Evolutionary conservation across 1,284 basidiomycete genomes (phyloP), one percentile per base, ranked within the genome.

Genomic region (Amylostereum areolatum): DNA sequence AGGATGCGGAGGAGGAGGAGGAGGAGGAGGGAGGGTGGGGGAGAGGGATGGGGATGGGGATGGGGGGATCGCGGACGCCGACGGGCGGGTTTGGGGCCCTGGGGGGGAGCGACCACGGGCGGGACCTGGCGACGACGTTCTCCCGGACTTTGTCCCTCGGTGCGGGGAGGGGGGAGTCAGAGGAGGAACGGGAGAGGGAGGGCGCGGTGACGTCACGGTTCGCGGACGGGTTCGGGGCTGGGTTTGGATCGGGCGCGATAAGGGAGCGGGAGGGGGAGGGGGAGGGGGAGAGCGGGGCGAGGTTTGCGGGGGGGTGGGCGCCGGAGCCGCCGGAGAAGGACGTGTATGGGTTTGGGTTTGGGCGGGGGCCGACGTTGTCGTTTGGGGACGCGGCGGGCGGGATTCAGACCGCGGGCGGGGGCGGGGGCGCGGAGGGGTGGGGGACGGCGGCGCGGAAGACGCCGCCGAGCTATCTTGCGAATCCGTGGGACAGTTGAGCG

Each of bases 331-430:
- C 54, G 6, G 55, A 56, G 25, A 45, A 48, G 41, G 54, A 56
- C 2, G 4, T 43, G 9, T 47, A 46, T 18, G 43, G 46, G 35
- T 42, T 36, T 29, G 45, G 41, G n/a, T n/a, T n/a, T n/a, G n/a
- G n/a, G n/a, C n/a, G n/a, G 41, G 28, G 24, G 29, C 57, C 66
- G 36, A 50, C 56, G 39, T 58, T 83, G 30, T 78, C 80, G 42
- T 86, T 85, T 59, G 82, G 80, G n/a, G 71, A 43, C 25, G 9
- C 70, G 18, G 60, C 64, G 18, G 82, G 82, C 62, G 83, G 82
- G 48, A 74, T 72, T 5, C 77, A 84, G 52, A 77, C 73, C 33
- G 58, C 66, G 27, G 58, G 55, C 6, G 50, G 63, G 24, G 44
- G 61, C 44, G 51, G 43, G 11, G n/a, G n/a, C n/a, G 30, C 56